Percentiles rank a stretch among this genome's conserved stretches.
Conservation (phyloP, 75 land plant species). For the Adiantum capillusveneris region DNA sequence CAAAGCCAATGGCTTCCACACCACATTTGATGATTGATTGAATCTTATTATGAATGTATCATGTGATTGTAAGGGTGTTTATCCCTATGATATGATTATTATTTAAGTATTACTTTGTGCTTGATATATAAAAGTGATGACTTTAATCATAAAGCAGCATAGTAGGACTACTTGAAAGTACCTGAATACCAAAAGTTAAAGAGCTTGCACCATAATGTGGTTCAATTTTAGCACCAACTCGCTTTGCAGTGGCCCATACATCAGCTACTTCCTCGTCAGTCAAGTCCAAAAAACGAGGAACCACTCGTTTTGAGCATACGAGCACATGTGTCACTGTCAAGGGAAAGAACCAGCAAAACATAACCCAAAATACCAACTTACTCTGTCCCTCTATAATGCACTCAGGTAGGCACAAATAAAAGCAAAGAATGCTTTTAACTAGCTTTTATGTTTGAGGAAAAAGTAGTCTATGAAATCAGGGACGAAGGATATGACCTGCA, state of each 20-base stretch:
- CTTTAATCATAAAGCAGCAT: too few species aligned
- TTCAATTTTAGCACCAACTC: conserved; percentile 61
- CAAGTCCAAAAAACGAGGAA: conserved; percentile 66
- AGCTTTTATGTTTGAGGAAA: neutral
- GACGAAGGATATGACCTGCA: conserved; percentile 83
- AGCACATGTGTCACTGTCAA: conserved; percentile 51
- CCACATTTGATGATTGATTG: too few species aligned
- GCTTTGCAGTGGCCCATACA: conserved; percentile 79
- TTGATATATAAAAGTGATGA: too few species aligned
- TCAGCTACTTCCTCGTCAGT: conserved; percentile 68
- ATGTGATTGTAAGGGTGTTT: too few species aligned
- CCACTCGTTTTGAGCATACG: conserved; percentile 71
- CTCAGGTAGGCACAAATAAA: neutral
- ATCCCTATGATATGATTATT: too few species aligned
- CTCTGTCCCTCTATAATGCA: neutral
- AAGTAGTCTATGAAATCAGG: neutral
- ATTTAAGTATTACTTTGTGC: too few species aligned
- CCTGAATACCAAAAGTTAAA: conserved; percentile 75
- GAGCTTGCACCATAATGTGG: conserved; percentile 60
- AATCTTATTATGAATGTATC: too few species aligned
- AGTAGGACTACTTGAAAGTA: too few species aligned
- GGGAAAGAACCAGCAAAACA: conserved; percentile 11
- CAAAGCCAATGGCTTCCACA: too few species aligned
- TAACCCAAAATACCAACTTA: too few species aligned
- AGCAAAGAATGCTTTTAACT: neutral